Evolutionary conservation across 805 yeast genomes (phyloP).

Genomic region (Grigorovia yakushimaensis): DNA sequence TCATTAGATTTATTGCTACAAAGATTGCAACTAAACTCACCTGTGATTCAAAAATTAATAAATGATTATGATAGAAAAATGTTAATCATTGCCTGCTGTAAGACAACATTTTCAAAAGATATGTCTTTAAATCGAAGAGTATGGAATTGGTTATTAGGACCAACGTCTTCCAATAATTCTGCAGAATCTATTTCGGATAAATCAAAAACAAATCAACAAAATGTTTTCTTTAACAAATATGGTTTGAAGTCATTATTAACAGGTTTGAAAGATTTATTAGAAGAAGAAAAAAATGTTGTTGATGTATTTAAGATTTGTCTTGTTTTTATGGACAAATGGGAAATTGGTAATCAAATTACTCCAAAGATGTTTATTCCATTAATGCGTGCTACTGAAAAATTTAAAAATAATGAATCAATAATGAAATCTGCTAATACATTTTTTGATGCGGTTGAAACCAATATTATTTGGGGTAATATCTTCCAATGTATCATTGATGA

Average conservation of each 20-base stretch:
- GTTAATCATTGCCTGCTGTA: constrained; percentile 52
- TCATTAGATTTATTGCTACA: constrained; percentile 71
- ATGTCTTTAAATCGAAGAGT: constrained; percentile 91
- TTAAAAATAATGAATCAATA: constrained; percentile 28
- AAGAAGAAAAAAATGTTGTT: constrained; percentile 25
- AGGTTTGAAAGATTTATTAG: constrained; percentile 45
- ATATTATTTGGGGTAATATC: constrained; percentile 64
- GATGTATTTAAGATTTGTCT: constrained; percentile 56
- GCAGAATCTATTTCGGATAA: background rate
- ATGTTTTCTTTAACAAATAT: constrained; percentile 44
- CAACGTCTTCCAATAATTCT: constrained; percentile 21
- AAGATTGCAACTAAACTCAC: constrained; percentile 56
- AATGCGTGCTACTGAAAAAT: constrained; percentile 37
- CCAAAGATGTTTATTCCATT: constrained; percentile 64
- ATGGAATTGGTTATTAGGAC: constrained; percentile 90
- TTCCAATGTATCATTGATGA: constrained; percentile 28
- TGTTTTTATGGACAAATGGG: constrained; percentile 89
- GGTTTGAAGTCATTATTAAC: constrained; percentile 42
- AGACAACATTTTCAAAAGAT: constrained; percentile 68
- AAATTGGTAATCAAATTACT: constrained; percentile 66
- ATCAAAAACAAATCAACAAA: constrained; percentile 14
- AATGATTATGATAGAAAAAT: constrained; percentile 45
- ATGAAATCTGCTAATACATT: constrained; percentile 53
- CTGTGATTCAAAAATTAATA: constrained; percentile 40
- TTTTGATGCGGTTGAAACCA: constrained; percentile 80